Evolutionary conservation across 768 basidiomycete species (phyloP), one percentile per base, ranked within the genome.

Genomic region (Pleurotus sapidus): DNA sequence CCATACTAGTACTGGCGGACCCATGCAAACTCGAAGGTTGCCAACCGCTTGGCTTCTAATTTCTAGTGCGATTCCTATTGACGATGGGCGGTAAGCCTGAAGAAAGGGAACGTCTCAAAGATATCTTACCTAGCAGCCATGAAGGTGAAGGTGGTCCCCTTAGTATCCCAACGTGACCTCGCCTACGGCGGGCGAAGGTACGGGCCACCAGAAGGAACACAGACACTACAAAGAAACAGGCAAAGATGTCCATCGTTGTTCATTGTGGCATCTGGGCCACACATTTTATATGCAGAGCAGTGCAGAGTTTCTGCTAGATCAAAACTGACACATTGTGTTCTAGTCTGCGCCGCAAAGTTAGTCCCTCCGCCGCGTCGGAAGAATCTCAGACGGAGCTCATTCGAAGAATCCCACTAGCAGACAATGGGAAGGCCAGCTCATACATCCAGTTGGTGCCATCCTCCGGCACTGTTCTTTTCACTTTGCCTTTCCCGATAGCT

Each of bases 21-120:
- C 68, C 68, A 71, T 24, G 53, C 34, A 54, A 65, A 68, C 12
- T 68, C 68, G 6, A 67, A 67, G 46, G 48, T 72, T 70, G 38
- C 71, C 70, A 6, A 69, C 65, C 38, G 63, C 54, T n/a, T 70
- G 63, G 20, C 57, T 51, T 20, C 54, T 57, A 47, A 67, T 8
- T 4, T 63, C 59, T 20, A 56, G 59, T 12, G 67, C 64, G 49
- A 62, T 63, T 18, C 71, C 71, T 70, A 14, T 42, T 4, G 38
- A 5, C 38, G 9, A 23, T 1, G 38, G 4, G 11, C 18, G 25
- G n/a, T 42, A 37, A 45, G 18, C 18, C 15, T 6, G 12, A 8
- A 20, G 20, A 37, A 46, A 15, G 42, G 42, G 12, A 8, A 43
- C 18, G 1, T 9, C 40, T 24, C 12, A 3, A 30, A 30, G 6